Conservation (phyloP, 2,329 filamentous ascomycete species). For the Trichoderma aggressivum region DNA sequence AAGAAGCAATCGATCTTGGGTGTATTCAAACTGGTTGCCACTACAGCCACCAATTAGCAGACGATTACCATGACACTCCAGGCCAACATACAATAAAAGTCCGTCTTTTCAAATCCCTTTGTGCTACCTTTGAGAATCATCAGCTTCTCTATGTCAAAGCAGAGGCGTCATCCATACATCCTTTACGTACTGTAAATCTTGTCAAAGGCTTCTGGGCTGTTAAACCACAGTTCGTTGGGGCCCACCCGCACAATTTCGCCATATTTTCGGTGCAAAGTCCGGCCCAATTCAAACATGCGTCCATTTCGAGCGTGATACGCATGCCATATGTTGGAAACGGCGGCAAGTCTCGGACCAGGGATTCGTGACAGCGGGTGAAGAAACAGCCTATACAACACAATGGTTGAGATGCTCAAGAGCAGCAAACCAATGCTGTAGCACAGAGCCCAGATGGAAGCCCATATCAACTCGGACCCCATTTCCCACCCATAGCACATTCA, state of each 20-base stretch:
- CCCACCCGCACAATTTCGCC: conserved; percentile 52
- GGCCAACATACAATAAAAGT: conserved; percentile 47
- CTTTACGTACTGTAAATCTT: conserved; percentile 44
- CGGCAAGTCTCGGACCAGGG: conserved; percentile 47
- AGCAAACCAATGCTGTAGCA: not conserved
- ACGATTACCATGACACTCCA: not conserved
- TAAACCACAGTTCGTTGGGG: conserved; percentile 53
- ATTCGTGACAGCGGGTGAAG: conserved; percentile 44
- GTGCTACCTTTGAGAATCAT: conserved; percentile 36
- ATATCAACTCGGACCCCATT: conserved; percentile 14
- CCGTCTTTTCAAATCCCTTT: conserved; percentile 49
- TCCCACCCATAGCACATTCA: not conserved
- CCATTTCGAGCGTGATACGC: conserved; percentile 46
- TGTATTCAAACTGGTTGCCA: conserved; percentile 44
- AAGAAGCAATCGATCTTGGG: conserved; percentile 41
- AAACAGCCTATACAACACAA: conserved; percentile 37
- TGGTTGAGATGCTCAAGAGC: conserved; percentile 15
- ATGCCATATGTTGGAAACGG: conserved; percentile 47
- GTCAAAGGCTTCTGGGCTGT: conserved; percentile 46
- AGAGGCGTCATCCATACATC: not conserved
- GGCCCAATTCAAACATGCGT: conserved; percentile 39
- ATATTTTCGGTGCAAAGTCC: conserved; percentile 44
- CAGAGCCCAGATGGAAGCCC: not conserved
- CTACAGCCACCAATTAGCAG: conserved; percentile 26
- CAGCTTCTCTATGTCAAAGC: not conserved